Percentiles rank a stretch among this genome's conserved stretches.
These are phyloP conservation scores for Plasmodium adleri DNA, from an alignment of 169 alveolate genomes.

Conservation along the genomic window DNA sequence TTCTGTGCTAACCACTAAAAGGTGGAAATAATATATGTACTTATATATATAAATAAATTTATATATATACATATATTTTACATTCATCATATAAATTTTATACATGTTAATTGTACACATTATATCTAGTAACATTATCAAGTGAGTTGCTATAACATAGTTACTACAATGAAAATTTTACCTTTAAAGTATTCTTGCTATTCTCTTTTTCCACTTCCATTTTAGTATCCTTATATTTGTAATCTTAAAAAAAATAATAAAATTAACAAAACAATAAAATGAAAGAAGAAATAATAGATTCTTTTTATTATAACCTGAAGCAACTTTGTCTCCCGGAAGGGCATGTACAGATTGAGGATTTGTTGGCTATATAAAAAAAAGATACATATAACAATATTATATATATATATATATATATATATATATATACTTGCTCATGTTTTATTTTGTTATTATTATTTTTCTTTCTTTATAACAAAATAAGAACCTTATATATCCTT, in stretches of 20 bases:
- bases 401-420: not conserved
- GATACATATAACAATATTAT: conserved; percentile 1
- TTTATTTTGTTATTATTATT: not conserved
- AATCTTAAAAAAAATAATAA: conserved; percentile 20
- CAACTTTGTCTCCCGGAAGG: conserved; percentile 57
- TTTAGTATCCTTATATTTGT: conserved; percentile 36
- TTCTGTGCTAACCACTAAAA: conserved; percentile 65
- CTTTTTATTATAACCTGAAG: conserved; percentile 25
- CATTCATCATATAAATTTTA: too few species aligned
- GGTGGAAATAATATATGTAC: not conserved
- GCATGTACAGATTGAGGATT: conserved; percentile 68
- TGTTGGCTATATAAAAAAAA: conserved; percentile 27
- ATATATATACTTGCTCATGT: not conserved
- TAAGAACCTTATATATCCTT: conserved; percentile 66
- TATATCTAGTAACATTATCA: too few species aligned
- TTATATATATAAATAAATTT: conserved; percentile 6
- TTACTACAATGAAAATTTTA: not conserved
- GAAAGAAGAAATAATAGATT: conserved; percentile 3
- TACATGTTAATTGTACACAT: not conserved
- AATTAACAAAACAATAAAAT: not conserved
- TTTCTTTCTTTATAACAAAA: not conserved
- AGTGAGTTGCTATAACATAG: too few species aligned
- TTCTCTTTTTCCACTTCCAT: conserved; percentile 19
- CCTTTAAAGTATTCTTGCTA: conserved; percentile 60
- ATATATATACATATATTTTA: not conserved